Evolutionary conservation across 2,329 filamentous ascomycete species (phyloP).

Genomic region (Pseudogymnoascus sp.): DNA sequence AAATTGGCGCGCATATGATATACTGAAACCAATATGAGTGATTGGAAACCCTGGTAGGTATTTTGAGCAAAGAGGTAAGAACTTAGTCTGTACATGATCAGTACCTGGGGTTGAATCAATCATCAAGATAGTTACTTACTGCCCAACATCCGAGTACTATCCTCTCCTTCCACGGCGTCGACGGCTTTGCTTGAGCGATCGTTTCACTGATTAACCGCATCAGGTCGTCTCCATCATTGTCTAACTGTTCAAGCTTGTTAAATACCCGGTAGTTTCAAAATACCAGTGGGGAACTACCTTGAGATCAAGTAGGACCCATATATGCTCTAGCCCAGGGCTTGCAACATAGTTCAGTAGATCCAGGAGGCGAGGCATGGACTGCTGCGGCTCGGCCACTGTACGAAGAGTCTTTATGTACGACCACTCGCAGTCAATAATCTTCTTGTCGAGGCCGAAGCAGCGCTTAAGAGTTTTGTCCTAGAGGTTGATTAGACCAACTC

Average conservation of each 20-base stretch:
- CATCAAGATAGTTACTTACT: conserved; percentile 34
- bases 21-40: conserved; percentile 60
- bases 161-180: conserved; percentile 61
- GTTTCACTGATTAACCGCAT: conserved; percentile 61
- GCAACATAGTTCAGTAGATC: conserved; percentile 70
- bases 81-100: conserved; percentile 45
- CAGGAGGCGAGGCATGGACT: conserved; percentile 64
- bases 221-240: conserved; percentile 64
- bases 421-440: conserved; percentile 72
- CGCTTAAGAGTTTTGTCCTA: conserved; percentile 71
- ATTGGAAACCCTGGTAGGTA: conserved; percentile 58
- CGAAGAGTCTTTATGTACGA: conserved; percentile 60
- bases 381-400: conserved; percentile 60
- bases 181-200: conserved; percentile 45
- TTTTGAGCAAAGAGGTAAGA: conserved; percentile 54
- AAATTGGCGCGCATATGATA: conserved; percentile 62
- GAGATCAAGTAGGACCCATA: conserved; percentile 84
- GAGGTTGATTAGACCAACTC: neutral
- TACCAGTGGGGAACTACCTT: conserved; percentile 49
- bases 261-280: neutral
- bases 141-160: conserved; percentile 81
- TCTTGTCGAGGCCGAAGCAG: conserved; percentile 70
- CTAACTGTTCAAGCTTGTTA: conserved; percentile 40
- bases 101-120: neutral
- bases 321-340: conserved; percentile 53